Percentiles rank a stretch among this genome's conserved stretches.
These are phyloP conservation scores for Rhododendron simsii DNA, from an alignment of 148 eudicot genomes.

Conservation along the genomic window DNA sequence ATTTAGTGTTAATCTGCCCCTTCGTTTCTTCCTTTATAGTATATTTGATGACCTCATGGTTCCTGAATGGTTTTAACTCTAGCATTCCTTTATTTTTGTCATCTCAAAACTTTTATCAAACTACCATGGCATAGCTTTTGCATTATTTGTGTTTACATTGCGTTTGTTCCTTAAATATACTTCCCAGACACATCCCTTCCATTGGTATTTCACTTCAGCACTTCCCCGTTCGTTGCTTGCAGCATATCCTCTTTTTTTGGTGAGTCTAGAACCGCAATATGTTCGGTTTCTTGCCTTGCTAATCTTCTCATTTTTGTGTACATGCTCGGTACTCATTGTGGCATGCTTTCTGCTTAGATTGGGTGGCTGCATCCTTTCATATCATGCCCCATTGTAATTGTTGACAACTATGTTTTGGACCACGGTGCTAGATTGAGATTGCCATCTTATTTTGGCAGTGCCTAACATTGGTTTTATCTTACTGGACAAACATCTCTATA, in stretches of 20 bases:
- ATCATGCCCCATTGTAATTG: too few relatives aligned
- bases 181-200: slow-evolving; percentile 69
- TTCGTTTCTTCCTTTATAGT: neutral
- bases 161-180: slow-evolving; percentile 32
- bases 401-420: too few relatives aligned
- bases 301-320: neutral
- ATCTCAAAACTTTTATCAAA: slow-evolving; percentile 2
- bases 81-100: neutral
- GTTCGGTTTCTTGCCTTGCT: neutral
- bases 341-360: too few relatives aligned
- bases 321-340: neutral
- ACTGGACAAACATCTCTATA: too few relatives aligned
- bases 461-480: too few relatives aligned
- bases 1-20: neutral
- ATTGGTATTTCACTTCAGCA: slow-evolving; percentile 98
- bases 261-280: slow-evolving; percentile 33
- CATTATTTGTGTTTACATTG: slow-evolving; percentile 3
- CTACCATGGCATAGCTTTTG: neutral
- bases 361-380: too few relatives aligned
- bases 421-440: too few relatives aligned
- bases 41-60: neutral
- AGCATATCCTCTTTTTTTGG: slow-evolving; percentile 90
- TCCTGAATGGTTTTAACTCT: neutral
- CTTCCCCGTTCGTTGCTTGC: slow-evolving; percentile 88
- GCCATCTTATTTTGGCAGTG: too few relatives aligned